Evolutionary conservation across 805 yeast genomes (phyloP).

Genomic region (Wickerhamomyces canadensis): DNA sequence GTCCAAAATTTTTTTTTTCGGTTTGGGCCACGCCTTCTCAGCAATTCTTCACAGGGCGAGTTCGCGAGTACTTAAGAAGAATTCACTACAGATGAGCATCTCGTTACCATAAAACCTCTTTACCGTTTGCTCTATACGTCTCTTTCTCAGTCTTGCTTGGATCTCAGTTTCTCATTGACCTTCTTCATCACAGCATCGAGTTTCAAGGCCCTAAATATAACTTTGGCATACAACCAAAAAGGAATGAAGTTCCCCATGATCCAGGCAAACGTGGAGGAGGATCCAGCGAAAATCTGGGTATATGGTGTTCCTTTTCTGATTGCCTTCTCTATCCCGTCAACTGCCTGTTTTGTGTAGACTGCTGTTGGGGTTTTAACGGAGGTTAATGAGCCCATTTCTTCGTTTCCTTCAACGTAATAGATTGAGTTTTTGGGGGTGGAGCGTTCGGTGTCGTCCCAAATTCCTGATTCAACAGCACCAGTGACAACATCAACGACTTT

Average conservation of each 20-base stretch:
- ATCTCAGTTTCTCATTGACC: neutral
- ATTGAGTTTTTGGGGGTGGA: constrained; percentile 9
- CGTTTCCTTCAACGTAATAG: constrained; percentile 10
- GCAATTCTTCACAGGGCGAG: no score
- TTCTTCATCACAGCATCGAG: neutral
- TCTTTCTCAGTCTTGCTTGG: no score
- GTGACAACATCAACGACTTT: constrained; percentile 33
- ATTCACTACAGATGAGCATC: no score
- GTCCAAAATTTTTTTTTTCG: neutral
- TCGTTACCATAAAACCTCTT: no score
- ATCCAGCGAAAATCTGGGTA: constrained; percentile 11
- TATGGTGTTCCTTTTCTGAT: constrained; percentile 3
- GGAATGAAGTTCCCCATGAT: constrained; percentile 5
- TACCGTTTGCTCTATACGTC: no score
- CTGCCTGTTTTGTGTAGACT: constrained; percentile 33
- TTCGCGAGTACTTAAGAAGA: no score
- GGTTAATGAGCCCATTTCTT: constrained; percentile 26
- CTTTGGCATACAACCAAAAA: neutral
- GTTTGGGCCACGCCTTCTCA: neutral
- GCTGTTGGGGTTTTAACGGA: constrained; percentile 24
- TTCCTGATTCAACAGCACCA: constrained; percentile 35
- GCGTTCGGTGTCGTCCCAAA: constrained; percentile 10
- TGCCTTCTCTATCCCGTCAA: constrained; percentile 24
- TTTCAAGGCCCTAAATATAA: neutral
- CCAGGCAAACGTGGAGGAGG: no score